Percentiles rank a stretch among this genome's conserved stretches.
Evolutionary conservation across 139 green algal species (phyloP).

Genomic region (Nannochloris sp.): DNA sequence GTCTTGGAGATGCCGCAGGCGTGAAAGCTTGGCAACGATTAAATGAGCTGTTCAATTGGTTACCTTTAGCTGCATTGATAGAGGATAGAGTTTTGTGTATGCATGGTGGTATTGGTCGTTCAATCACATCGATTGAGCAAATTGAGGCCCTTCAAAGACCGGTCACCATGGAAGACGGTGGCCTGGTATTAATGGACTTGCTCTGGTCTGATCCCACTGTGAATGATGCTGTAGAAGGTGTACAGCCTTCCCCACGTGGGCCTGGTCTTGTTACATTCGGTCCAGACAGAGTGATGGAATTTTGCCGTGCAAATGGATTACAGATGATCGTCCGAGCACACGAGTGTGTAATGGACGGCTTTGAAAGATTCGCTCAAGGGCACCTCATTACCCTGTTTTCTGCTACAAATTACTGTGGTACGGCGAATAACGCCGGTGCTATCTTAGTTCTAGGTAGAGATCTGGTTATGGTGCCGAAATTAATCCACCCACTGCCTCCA

Average conservation of each 20-base stretch:
- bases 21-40: slow-evolving; percentile 89
- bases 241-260: slow-evolving; percentile 86
- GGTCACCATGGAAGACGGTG: slow-evolving; percentile 91
- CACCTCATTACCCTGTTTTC: slow-evolving; percentile 97
- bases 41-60: slow-evolving; percentile 98
- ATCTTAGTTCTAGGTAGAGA: slow-evolving; percentile 68
- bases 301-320: slow-evolving; percentile 90
- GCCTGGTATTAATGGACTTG: slow-evolving; percentile 94
- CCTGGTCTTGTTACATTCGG: slow-evolving; percentile 96
- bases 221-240: slow-evolving; percentile 88
- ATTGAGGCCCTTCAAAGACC: slow-evolving; percentile 87
- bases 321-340: slow-evolving; percentile 99
- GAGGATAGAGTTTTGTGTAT: slow-evolving; percentile 96
- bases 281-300: slow-evolving; percentile 94
- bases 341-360: slow-evolving; percentile 99
- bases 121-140: slow-evolving; percentile 77
- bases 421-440: slow-evolving; percentile 88
- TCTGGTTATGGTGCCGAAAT: slow-evolving; percentile 96
- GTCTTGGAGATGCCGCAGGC: slow-evolving; percentile 75
- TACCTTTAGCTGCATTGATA: slow-evolving; percentile 92
- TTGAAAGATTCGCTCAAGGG: slow-evolving; percentile 96
- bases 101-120: slow-evolving; percentile 86
- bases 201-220: slow-evolving; percentile 96
- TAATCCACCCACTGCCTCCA: slow-evolving; percentile 98
- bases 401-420: slow-evolving; percentile 99